Base-by-base conservation (phyloP, 345 rosid species). In the Salix udensis region DNA sequence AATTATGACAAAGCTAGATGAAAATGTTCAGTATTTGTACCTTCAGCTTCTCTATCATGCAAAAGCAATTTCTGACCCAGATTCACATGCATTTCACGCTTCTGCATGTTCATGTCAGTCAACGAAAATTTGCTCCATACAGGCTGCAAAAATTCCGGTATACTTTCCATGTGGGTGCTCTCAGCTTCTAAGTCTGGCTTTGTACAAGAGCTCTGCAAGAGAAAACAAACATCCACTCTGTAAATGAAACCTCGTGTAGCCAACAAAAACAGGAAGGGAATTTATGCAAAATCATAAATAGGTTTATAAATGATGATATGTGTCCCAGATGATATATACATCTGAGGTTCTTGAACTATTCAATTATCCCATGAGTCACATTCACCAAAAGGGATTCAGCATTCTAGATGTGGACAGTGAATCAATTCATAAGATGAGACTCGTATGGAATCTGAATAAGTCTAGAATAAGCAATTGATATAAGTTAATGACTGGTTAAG, bases 101-200 rank as follows among this genome's bases (percentile, higher is more conserved):
- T 81, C 79, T 71, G 86, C 26, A 58, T 46, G 78, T 67, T 74
- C 23, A 7, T 50, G 15, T 78, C 87, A 61, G 67, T 81, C 10
- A 55, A 68, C 9, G 60, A 62, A 48, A 73, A 65, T 67, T 83
- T 65, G 18, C 68, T 86, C 80, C 78, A 30, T 26, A 46, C 66
- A 42, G 82, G 81, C 72, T 19, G 74, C 19, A 82, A 40, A 50
- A 64, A 46, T 21, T 87, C 87, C 48, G 44, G 79, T 72, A 71
- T 52, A 64, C 81, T 87, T 71, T 88, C 88, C 75, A 83, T 76
- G 44, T 75, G 83, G 50, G 66, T 79, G 78, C 76, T 46, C 77
- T 74, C 81, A 85, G 79, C 79, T 79, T 81, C 83, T 70, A 70
- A 83, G 75, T 71, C 77, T 71, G 73, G 82, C 19, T 58, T 75